A percentile compares a stretch with the other conserved stretches of the same genome.
Conservation (phyloP, 768 basidiomycete genomes). For the Tricholoma bakamatsutake region DNA sequence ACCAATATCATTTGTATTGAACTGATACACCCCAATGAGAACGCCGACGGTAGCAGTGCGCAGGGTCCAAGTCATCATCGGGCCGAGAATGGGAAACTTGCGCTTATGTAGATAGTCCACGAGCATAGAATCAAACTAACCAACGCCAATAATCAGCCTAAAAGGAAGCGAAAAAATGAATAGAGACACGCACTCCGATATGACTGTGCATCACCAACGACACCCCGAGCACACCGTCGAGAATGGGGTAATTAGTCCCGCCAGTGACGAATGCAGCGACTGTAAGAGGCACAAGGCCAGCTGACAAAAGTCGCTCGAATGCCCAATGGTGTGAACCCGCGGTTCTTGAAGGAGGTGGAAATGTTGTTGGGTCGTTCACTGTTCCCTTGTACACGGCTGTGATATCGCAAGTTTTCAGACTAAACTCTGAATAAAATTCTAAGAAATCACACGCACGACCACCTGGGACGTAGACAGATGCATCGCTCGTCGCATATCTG, state of each 20-base stretch:
- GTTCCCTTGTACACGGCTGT: slow-evolving; percentile 84
- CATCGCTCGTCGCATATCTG: slow-evolving; percentile 32
- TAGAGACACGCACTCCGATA: slow-evolving; percentile 48
- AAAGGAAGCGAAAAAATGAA: slow-evolving; percentile 5
- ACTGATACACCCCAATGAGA: slow-evolving; percentile 90
- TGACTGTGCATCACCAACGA: slow-evolving; percentile 92
- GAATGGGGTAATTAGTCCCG: slow-evolving; percentile 68
- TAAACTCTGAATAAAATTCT: background rate
- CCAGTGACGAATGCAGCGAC: slow-evolving; percentile 80
- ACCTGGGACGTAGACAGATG: slow-evolving; percentile 52
- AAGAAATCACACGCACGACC: slow-evolving; percentile 47
- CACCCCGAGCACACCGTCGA: slow-evolving; percentile 87
- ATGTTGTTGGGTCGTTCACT: slow-evolving; percentile 91
- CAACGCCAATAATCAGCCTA: background rate
- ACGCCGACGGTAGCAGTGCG: slow-evolving; percentile 74
- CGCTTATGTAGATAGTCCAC: slow-evolving; percentile 91
- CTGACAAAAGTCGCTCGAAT: slow-evolving; percentile 90
- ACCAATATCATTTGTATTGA: slow-evolving; percentile 99
- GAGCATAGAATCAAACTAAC: slow-evolving; percentile 78
- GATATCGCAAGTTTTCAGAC: background rate
- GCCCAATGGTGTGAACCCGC: slow-evolving; percentile 93
- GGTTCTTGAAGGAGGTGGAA: slow-evolving; percentile 72
- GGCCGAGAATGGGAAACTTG: slow-evolving; percentile 86
- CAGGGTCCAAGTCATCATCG: slow-evolving; percentile 65
- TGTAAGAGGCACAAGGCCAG: slow-evolving; percentile 82